Base-by-base conservation (phyloP, 768 basidiomycete genomes). In the Panaeolus papilionaceus region DNA sequence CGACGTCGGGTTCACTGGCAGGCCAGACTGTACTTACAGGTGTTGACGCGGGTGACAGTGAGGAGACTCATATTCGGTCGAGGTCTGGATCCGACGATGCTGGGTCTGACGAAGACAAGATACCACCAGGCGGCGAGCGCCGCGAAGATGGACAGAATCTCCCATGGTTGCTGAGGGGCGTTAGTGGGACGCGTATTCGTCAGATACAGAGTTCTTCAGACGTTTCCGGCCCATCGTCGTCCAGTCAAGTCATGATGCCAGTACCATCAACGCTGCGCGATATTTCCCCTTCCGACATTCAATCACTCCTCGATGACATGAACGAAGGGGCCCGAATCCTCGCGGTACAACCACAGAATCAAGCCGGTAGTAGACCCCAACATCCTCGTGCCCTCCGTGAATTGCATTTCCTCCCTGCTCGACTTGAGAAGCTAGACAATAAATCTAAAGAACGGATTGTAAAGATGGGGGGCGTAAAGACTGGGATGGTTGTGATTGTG, bases 401-500 rank as follows among this genome's bases (percentile, higher is more conserved):
- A 58, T 7, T 58, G 12, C 54, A 58, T 37, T 58, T 58, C 14
- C 28, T 58, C 11, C 54, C 54, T 2, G 54, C 54, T 16, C 54
- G 54, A 33, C 28, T 58, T 7, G 54, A 58, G 54, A 58, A 58
- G 16, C 16, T 58, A 33, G 54, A 58, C 14, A 16, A n/a, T 28
- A 58, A 58, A 12, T 58, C 54, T 2, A 58, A 16, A 7, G 54
- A 58, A 11, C 8, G 54, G 54, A 58, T 58, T 58, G 9, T 33
- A 7, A 58, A 58, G 28, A 58, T 58, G 26, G 54, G 12, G 14
- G 54, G 54, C 0, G 54, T 37, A 10, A 58, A 33, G 54, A 58
- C 54, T 26, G 54, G 54, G 54, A 58, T 58, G 54, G 28, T 58
- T 26, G 54, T 58, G 26, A 28, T 58, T 9, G 54, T 58, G 54